Conservation (phyloP, 2,329 filamentous ascomycete genomes). For the Ciborinia camelliae region DNA sequence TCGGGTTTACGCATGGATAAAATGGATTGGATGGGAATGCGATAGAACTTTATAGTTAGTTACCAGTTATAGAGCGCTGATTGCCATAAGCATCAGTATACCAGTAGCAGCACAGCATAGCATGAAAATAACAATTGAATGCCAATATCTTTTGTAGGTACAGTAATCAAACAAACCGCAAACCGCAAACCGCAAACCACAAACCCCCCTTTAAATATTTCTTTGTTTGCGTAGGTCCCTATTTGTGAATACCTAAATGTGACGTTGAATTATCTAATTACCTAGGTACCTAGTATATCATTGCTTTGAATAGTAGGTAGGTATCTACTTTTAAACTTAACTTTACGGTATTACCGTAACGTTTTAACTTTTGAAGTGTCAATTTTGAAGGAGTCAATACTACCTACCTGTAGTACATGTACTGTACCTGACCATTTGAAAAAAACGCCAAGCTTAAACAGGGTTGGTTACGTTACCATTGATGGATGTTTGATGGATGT, state of each 20-base stretch:
- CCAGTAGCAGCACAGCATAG: constrained; percentile 2
- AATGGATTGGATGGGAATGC: constrained; percentile 21
- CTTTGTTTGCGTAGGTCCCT: constrained; percentile 11
- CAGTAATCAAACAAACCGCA: too few relatives aligned
- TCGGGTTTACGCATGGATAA: constrained; percentile 28
- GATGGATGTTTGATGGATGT: constrained; percentile 16
- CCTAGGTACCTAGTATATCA: background rate
- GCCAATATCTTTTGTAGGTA: constrained; percentile 3
- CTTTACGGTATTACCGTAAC: too few relatives aligned
- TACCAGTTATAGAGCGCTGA: constrained; percentile 18
- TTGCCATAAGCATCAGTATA: constrained; percentile 15
- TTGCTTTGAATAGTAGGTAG: too few relatives aligned
- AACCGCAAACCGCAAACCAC: too few relatives aligned
- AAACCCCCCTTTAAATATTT: background rate
- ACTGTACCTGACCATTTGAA: background rate
- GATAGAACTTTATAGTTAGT: constrained; percentile 12
- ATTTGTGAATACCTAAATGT: background rate
- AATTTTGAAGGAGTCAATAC: too few relatives aligned
- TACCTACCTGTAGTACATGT: too few relatives aligned
- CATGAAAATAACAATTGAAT: constrained; percentile 1
- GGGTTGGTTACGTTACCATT: constrained; percentile 5
- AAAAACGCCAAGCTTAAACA: constrained; percentile 13
- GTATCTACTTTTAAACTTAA: too few relatives aligned
- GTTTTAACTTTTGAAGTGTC: too few relatives aligned
- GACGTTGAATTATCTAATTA: background rate